phyloP scores from a whole-genome alignment of 2,329 filamentous ascomycete species.

The Fusarium coicis region DNA sequence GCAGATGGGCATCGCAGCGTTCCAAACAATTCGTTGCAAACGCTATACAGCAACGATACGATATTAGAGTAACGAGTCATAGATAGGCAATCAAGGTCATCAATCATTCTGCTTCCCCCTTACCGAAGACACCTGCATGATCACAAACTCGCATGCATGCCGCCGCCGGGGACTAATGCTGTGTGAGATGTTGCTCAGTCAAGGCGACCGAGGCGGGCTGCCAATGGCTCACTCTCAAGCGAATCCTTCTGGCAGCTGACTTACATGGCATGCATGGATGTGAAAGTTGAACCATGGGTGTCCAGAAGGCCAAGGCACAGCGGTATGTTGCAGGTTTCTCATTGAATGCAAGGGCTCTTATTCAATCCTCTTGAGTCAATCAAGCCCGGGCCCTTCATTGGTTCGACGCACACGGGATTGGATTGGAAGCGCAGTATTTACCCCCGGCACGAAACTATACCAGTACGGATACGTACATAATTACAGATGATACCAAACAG shows the following conservation, averaged over 20 bases:
- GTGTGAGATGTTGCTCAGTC: slow-evolving; percentile 40
- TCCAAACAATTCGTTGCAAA: not conserved
- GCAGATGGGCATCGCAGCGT: not conserved
- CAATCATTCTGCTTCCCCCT: slow-evolving; percentile 22
- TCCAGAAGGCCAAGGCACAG: not conserved
- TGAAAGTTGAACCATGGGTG: slow-evolving; percentile 2
- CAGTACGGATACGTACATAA: not conserved
- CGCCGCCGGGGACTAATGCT: slow-evolving; percentile 33
- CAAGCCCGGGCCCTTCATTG: slow-evolving; percentile 5
- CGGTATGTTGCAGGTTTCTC: slow-evolving; percentile 6
- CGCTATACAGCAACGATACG: not conserved
- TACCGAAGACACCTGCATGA: slow-evolving; percentile 43
- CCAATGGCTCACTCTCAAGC: slow-evolving; percentile 37
- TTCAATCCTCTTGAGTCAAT: slow-evolving; percentile 1
- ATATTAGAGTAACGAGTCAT: slow-evolving; percentile 28
- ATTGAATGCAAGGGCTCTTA: slow-evolving; percentile 8
- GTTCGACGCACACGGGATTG: slow-evolving; percentile 30
- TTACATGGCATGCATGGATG: slow-evolving; percentile 9
- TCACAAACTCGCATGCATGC: slow-evolving; percentile 39
- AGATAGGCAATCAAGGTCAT: slow-evolving; percentile 11
- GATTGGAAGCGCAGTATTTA: slow-evolving; percentile 20
- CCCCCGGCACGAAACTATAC: slow-evolving; percentile 30
- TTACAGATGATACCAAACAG: slow-evolving; percentile 36
- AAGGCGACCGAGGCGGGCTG: slow-evolving; percentile 37
- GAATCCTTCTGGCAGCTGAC: slow-evolving; percentile 43